These are phyloP conservation scores for Leccinum imitatum DNA, from an alignment of 768 basidiomycete species.

Conservation along the genomic window DNA sequence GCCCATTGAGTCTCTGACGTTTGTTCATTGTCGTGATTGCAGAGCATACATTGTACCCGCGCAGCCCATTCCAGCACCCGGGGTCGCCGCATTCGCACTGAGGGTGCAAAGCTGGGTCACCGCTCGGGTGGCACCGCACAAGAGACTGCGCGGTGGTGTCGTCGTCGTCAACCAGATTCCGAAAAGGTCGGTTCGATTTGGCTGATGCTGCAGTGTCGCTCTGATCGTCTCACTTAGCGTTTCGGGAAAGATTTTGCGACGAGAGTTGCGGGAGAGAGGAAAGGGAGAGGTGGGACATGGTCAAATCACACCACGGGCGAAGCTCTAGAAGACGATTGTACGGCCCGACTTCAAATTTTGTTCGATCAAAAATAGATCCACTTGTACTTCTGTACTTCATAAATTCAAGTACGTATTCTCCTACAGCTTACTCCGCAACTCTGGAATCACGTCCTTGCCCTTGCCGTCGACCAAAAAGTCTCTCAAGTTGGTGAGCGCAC, in stretches of 20 bases:
- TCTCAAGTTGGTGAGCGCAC: slow-evolving; percentile 74
- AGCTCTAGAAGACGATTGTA: slow-evolving; percentile 10
- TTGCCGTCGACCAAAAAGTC: slow-evolving; percentile 65
- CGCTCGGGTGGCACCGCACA: slow-evolving; percentile 70
- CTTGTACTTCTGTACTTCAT: neutral
- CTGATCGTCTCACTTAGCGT: slow-evolving; percentile 38
- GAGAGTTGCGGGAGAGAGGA: slow-evolving; percentile 69
- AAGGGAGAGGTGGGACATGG: slow-evolving; percentile 47
- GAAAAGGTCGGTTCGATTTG: slow-evolving; percentile 25
- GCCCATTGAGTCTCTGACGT: neutral
- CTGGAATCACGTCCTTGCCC: slow-evolving; percentile 68
- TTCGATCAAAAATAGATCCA: neutral
- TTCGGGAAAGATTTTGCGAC: slow-evolving; percentile 84
- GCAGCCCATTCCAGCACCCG: slow-evolving; percentile 20
- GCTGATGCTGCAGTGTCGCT: neutral
- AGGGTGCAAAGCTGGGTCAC: slow-evolving; percentile 67
- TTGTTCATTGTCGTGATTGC: neutral
- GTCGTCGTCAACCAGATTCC: slow-evolving; percentile 50
- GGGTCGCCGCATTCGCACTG: slow-evolving; percentile 37
- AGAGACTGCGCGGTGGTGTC: slow-evolving; percentile 74
- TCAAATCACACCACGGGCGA: slow-evolving; percentile 20
- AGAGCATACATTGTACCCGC: slow-evolving; percentile 48
- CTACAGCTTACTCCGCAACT: slow-evolving; percentile 36
- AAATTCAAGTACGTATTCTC: neutral
- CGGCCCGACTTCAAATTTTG: too few species aligned